Base-by-base conservation (phyloP, 2,329 filamentous ascomycete genomes). In the Lachnellula willkommii region DNA sequence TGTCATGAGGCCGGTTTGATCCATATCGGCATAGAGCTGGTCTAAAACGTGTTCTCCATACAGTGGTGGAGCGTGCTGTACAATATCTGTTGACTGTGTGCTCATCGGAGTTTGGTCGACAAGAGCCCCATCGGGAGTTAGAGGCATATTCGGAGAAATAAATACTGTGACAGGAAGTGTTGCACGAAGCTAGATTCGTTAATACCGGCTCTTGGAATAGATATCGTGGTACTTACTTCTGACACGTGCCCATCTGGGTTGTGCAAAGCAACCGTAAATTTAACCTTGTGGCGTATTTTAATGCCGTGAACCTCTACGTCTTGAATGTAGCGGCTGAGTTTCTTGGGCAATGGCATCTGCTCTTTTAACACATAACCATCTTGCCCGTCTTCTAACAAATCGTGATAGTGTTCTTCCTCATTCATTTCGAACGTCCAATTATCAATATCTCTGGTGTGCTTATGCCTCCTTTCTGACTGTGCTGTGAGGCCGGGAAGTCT, bases 181-280 rank as follows among this genome's bases (percentile, higher is more conserved):
- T 47, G 93, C 93, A 52, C 93, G 87, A 52, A 96, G 82, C 84
- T 89, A 62, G 36, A 37, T 51, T 54, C 39, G 52, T 65, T 52
- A 62, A 56, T 57, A 62, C 54, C 50, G 50, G 37, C 28, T 58
- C 37, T 39, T 48, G 24, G 39, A 28, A 39, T 26, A 40, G 20
- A 47, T 49, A 36, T 11, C 24, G 26, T 17, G 52, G 45, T 55
- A 66, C 77, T 69, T 77, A 88, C 84, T 80, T 97, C 93, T 54
- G 92, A 96, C 54, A 92, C 81, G 69, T 97, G 94, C 0, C 92
- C 93, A 69, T 99, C 94, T 0, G 94, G 93, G 66, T 99, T 97
- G 72, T 91, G 88, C 40, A 99, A 81, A 47, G 93, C 90, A 58
- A 97, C 87, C 50, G 90, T 90, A 67, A 97, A 81, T 75, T 93